A percentile compares a stretch with the other conserved stretches of the same genome.
phyloP scores from a whole-genome alignment of 768 basidiomycete genomes.

The Termitomyces sp. region DNA sequence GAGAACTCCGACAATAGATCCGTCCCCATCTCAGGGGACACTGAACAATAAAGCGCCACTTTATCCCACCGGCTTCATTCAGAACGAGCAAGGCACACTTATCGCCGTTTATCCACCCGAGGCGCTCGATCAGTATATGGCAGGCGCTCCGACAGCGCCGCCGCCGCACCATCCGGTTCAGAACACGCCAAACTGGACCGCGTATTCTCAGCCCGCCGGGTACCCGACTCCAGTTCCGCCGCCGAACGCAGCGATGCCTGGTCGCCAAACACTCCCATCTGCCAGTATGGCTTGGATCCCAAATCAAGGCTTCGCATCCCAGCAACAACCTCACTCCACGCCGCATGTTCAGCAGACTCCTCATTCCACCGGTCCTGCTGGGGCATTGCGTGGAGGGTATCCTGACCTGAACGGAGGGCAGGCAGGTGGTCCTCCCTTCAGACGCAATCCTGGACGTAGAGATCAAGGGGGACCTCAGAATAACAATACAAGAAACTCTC shows the following conservation, averaged over 20 bases:
- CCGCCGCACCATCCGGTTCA: slow-evolving; percentile 17
- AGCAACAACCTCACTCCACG: slow-evolving; percentile 8
- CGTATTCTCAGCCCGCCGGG: slow-evolving; percentile 20
- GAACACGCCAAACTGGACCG: slow-evolving; percentile 25
- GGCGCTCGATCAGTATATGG: slow-evolving; percentile 65
- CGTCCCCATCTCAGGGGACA: slow-evolving; percentile 18
- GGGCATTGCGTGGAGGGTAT: slow-evolving; percentile 15
- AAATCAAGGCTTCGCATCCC: slow-evolving; percentile 16
- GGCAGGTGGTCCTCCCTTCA: slow-evolving; percentile 10
- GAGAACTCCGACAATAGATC: slow-evolving; percentile 26
- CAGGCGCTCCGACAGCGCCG: slow-evolving; percentile 28
- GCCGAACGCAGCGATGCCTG: slow-evolving; percentile 15
- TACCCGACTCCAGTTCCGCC: slow-evolving; percentile 23
- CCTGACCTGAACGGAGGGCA: slow-evolving; percentile 12
- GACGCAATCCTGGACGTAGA: slow-evolving; percentile 20
- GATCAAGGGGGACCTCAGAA: slow-evolving; percentile 18
- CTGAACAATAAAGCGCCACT: slow-evolving; percentile 46
- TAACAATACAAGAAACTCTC: slow-evolving; percentile 16
- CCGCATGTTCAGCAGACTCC: slow-evolving; percentile 10
- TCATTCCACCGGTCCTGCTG: slow-evolving; percentile 8
- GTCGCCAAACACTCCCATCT: slow-evolving; percentile 15
- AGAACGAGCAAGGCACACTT: slow-evolving; percentile 67
- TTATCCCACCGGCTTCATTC: slow-evolving; percentile 62
- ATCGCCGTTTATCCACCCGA: slow-evolving; percentile 69
- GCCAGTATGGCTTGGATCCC: slow-evolving; percentile 19